phyloP scores from a whole-genome alignment of 2,329 filamentous ascomycete species.

The Scleromitrula shiraiana region DNA sequence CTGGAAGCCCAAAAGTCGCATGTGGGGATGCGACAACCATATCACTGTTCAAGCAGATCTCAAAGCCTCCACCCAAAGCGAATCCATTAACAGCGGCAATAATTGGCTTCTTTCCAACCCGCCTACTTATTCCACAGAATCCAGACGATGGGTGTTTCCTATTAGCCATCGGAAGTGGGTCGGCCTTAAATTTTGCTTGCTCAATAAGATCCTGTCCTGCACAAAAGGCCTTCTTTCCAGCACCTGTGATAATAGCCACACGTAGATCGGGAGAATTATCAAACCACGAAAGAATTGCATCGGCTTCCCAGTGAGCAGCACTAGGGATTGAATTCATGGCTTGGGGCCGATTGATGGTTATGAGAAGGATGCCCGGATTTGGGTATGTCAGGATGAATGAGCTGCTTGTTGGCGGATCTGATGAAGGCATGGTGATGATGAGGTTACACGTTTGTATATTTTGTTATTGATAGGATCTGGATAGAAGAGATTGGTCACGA shows the following conservation, averaged over 20 bases:
- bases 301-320: constrained; percentile 32
- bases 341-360: constrained; percentile 49
- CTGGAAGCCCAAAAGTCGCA: constrained; percentile 63
- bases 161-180: constrained; percentile 22
- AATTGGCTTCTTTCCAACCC: constrained; percentile 64
- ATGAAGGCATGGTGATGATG: constrained; percentile 32
- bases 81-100: constrained; percentile 73
- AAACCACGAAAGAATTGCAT: constrained; percentile 49
- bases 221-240: constrained; percentile 55
- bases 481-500: too few relatives aligned
- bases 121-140: constrained; percentile 59
- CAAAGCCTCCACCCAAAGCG: constrained; percentile 68
- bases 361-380: constrained; percentile 45
- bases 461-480: constrained; percentile 24
- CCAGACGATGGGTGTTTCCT: constrained; percentile 34
- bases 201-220: constrained; percentile 58
- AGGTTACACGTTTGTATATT: constrained; percentile 34
- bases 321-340: constrained; percentile 40
- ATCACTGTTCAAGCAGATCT: constrained; percentile 59
- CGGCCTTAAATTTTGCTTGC: constrained; percentile 43
- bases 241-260: constrained; percentile 56
- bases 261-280: constrained; percentile 51
- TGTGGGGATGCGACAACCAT: constrained; percentile 53
- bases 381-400: constrained; percentile 36
- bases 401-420: constrained; percentile 21